Evolutionary conservation across 1,284 basidiomycete species (phyloP).

Genomic region (Puccinia novopanici): DNA sequence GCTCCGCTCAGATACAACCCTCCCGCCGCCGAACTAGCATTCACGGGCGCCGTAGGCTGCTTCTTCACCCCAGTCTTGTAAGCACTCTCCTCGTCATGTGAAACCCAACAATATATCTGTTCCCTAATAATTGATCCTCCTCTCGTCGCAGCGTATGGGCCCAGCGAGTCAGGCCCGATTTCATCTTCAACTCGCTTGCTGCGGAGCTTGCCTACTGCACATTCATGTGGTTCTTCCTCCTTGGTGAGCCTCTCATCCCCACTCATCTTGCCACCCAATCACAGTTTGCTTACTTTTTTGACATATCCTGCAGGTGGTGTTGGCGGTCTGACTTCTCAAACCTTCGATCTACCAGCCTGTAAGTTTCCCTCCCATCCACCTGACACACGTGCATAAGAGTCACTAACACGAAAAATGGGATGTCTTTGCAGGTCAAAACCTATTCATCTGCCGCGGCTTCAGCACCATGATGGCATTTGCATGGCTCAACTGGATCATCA

Average conservation of each 20-base stretch:
- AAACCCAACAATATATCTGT: not conserved
- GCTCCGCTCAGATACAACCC: constrained; percentile 29
- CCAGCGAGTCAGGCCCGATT: constrained; percentile 32
- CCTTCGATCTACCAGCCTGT: constrained; percentile 37
- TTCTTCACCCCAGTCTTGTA: constrained; percentile 41
- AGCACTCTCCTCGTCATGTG: not conserved
- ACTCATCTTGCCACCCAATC: no score
- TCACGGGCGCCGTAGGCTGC: constrained; percentile 25
- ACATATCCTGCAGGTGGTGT: constrained; percentile 17
- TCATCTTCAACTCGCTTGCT: constrained; percentile 16
- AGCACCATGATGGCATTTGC: constrained; percentile 46
- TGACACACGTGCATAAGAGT: not conserved
- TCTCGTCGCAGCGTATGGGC: constrained; percentile 23
- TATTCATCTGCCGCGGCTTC: constrained; percentile 45
- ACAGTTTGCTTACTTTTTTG: not conserved
- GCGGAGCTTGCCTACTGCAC: constrained; percentile 18
- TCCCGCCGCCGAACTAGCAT: constrained; percentile 34
- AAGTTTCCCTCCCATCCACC: not conserved
- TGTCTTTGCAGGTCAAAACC: constrained; percentile 19
- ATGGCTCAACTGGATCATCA: constrained; percentile 37
- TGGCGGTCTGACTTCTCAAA: constrained; percentile 29
- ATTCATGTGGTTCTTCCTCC: constrained; percentile 43
- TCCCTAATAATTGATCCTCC: not conserved
- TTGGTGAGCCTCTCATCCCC: constrained; percentile 16
- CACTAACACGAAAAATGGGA: not conserved